Conservation (phyloP, 176 grass and related monocot genomes). For the Ampelocalamus luodianensis region DNA sequence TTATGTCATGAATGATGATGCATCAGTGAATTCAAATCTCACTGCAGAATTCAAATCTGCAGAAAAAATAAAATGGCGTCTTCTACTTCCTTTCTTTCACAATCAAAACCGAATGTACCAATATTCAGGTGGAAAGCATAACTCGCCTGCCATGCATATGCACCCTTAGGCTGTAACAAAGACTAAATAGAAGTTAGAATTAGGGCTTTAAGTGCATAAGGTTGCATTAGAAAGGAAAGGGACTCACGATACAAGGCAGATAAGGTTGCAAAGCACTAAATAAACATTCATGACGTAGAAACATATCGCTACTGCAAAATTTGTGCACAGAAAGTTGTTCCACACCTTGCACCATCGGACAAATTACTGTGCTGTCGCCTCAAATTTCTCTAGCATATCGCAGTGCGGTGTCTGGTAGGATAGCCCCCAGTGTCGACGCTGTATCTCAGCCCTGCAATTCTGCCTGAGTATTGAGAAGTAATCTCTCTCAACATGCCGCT, state of each 20-base stretch:
- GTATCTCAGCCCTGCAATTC: slow-evolving; percentile 84
- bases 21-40: background rate
- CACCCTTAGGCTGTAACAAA: background rate
- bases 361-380: slow-evolving; percentile 48
- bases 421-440: slow-evolving; percentile 85
- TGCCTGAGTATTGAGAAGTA: slow-evolving; percentile 66
- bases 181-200: background rate
- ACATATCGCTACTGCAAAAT: slow-evolving; percentile 16
- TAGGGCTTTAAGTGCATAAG: background rate
- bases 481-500: slow-evolving; percentile 81
- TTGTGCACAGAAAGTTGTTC: slow-evolving; percentile 28
- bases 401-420: slow-evolving; percentile 74
- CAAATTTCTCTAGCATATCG: slow-evolving; percentile 78
- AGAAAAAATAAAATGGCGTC: background rate
- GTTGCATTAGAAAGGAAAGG: slow-evolving; percentile 13
- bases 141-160: background rate
- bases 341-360: slow-evolving; percentile 45
- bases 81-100: slow-evolving; percentile 8
- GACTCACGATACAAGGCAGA: slow-evolving; percentile 15
- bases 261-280: background rate
- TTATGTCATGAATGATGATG: background rate
- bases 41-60: background rate
- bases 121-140: slow-evolving; percentile 2
- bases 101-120: slow-evolving; percentile 10
- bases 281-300: background rate